Evolutionary conservation across 1,284 basidiomycete species (phyloP), one percentile per base, ranked within the genome.

Genomic region (Puccinia coronata): DNA sequence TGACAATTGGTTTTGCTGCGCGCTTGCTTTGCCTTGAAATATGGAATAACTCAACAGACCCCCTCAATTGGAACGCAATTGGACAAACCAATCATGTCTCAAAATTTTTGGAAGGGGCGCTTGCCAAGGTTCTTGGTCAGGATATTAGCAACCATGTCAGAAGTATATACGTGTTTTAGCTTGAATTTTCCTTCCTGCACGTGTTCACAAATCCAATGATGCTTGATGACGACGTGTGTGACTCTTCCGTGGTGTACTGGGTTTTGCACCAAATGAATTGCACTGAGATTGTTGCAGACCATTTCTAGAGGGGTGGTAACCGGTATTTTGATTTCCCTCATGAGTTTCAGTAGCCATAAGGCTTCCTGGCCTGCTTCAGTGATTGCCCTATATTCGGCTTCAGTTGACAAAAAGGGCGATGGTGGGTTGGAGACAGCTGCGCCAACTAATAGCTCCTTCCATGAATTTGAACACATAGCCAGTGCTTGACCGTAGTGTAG

Each of bases 381-480:
- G 20, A 67, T 43, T 43, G 65, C 65, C n/a, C 65, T 6, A 16
- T 67, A 25, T 43, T 61, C 59, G 4, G 59, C 55, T 31, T 57
- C 55, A 8, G 55, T n/a, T 57, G 55, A n/a, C n/a, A 31, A 23
- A 61, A 5, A 61, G n/a, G 2, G 28, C 57, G 2, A 61, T 25
- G 5, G 34, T 36, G 6, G 57, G 28, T 61, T 61, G 57, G 5
- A 31, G 25, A 6, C 28, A 28, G 31, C 28, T 61, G 6, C 57
- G 3, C 57, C 57, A 61, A 12, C 57, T 41, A 39, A 65, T n/a
- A 1, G 61, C 34, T 12, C 61, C 61, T 12, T 36, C 49, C 39
- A 53, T 72, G 70, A 72, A 53, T 18, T 47, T 49, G 25, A 72
- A 72, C 31, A 72, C 67, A 31, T 69, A 69, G 23, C 67, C 67